Percentiles rank a stretch among this genome's conserved stretches.
phyloP scores from a whole-genome alignment of 73 alveolate species.

The Tetrahymena malaccensis region DNA sequence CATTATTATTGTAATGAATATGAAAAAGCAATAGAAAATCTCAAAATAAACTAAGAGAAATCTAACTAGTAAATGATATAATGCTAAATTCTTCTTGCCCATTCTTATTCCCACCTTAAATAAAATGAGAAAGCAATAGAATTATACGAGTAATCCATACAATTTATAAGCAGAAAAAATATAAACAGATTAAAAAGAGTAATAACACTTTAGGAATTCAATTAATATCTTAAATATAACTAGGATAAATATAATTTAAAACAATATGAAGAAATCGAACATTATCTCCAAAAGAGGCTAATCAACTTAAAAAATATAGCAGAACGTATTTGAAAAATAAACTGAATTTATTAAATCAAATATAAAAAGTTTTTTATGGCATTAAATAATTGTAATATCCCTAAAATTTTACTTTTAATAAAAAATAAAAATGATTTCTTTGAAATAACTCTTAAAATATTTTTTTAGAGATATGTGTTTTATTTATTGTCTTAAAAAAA shows the following conservation, averaged over 20 bases:
- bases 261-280: neutral
- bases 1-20: neutral
- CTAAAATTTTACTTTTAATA: no score
- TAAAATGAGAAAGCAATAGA: neutral
- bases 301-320: neutral
- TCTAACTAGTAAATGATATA: neutral
- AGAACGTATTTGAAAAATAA: neutral
- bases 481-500: no score
- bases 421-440: no score
- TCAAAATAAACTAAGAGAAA: neutral
- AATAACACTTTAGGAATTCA: neutral
- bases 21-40: neutral
- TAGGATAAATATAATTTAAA: neutral
- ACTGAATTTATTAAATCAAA: no score
- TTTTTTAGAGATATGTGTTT: no score
- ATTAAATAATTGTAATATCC: no score
- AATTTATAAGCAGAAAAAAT: neutral
- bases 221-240: neutral
- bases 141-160: neutral
- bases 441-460: no score
- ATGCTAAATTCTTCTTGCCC: neutral
- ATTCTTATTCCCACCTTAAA: neutral
- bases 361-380: no score
- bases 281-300: neutral
- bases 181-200: neutral